These are phyloP conservation scores for Gaeumannomyces sp. DNA, from an alignment of 2,329 filamentous ascomycete species.

Conservation along the genomic window DNA sequence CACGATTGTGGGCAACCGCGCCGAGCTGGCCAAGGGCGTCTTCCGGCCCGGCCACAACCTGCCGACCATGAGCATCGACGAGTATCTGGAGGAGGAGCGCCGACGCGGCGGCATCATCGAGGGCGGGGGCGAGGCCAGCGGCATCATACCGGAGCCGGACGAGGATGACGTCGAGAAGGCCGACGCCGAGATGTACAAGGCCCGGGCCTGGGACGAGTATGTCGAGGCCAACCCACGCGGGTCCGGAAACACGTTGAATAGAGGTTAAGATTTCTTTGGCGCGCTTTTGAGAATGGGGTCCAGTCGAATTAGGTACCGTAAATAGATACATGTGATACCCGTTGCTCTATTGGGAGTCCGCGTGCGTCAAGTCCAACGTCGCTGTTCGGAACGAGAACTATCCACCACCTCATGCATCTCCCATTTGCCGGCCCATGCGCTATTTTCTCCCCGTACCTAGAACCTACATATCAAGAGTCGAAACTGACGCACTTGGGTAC, in stretches of 20 bases:
- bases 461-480: too few species aligned
- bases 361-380: not conserved
- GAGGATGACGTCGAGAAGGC: conserved; percentile 87
- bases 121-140: conserved; percentile 74
- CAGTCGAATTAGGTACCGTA: not conserved
- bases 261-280: conserved; percentile 43
- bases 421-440: too few species aligned
- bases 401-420: not conserved
- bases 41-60: conserved; percentile 89
- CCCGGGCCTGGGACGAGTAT: conserved; percentile 91
- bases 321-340: not conserved
- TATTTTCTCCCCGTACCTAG: too few species aligned
- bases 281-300: conserved; percentile 1
- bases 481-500: too few species aligned
- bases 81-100: conserved; percentile 90
- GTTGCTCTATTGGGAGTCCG: not conserved
- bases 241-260: conserved; percentile 76
- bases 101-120: conserved; percentile 82
- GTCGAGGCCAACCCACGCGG: conserved; percentile 83
- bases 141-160: conserved; percentile 63
- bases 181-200: conserved; percentile 88
- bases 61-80: conserved; percentile 96
- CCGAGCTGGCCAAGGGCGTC: conserved; percentile 70
- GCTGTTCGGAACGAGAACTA: not conserved
- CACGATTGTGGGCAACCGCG: conserved; percentile 71